Evolutionary conservation across 129 eudicot species (phyloP).

Genomic region (carrot (Daucus carota)): DH1_v3.0 NC_030381.2:50191501-50192000

Average conservation of each 20-base stretch:
- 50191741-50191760: constrained; percentile 68
- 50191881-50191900: constrained; percentile 57
- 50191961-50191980: constrained; percentile 57
- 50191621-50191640: constrained; percentile 65
- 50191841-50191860: constrained; percentile 84
- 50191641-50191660: constrained; percentile 71
- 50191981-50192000: constrained; percentile 80
- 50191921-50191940: constrained; percentile 80
- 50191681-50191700: constrained; percentile 72
- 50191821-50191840: constrained; percentile 68
- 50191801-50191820: constrained; percentile 62
- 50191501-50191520: constrained; percentile 72
- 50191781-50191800: constrained; percentile 71
- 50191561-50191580: constrained; percentile 72
- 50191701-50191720: constrained; percentile 69
- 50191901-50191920: constrained; percentile 55
- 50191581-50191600: constrained; percentile 68
- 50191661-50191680: constrained; percentile 81
- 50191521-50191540: constrained; percentile 44
- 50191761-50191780: constrained; percentile 65
- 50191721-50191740: constrained; percentile 83
- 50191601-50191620: constrained; percentile 86
- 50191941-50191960: constrained; percentile 61
- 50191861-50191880: constrained; percentile 67
- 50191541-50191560: constrained; percentile 66